These are phyloP conservation scores for Tricholoma flavovirens DNA, from an alignment of 768 basidiomycete genomes.

Conservation along the genomic window DNA sequence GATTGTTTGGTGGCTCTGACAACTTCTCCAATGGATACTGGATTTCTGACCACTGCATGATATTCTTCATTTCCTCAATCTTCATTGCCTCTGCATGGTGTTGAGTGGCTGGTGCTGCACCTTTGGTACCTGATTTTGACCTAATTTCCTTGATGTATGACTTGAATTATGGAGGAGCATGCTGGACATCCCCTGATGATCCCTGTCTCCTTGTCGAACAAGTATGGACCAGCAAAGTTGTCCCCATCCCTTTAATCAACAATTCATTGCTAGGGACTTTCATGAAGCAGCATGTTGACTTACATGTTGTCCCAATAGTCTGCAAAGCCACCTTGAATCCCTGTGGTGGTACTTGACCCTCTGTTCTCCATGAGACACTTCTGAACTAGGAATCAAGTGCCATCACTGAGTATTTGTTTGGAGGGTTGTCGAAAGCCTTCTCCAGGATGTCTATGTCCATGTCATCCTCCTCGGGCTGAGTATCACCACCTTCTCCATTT, in stretches of 20 bases:
- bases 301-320: constrained; percentile 23
- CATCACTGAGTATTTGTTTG: constrained; percentile 21
- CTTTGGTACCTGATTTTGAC: constrained; percentile 12
- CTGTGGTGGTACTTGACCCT: too few relatives aligned
- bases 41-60: constrained; percentile 4
- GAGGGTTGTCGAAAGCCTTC: constrained; percentile 22
- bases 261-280: too few relatives aligned
- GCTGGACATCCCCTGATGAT: constrained; percentile 21
- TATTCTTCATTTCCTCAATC: constrained; percentile 15
- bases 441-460: constrained; percentile 17
- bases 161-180: constrained; percentile 12
- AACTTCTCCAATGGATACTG: constrained; percentile 1
- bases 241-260: constrained; percentile 12
- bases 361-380: too few relatives aligned
- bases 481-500: too few relatives aligned
- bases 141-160: constrained; percentile 14
- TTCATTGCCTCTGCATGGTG: constrained; percentile 20
- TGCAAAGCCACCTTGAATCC: too few relatives aligned
- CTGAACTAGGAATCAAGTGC: constrained; percentile 19
- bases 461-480: constrained; percentile 2
- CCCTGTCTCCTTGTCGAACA: constrained; percentile 7
- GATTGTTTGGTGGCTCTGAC: background rate
- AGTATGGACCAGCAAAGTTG: constrained; percentile 17
- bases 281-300: too few relatives aligned
- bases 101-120: background rate